phyloP scores from a whole-genome alignment of 305 asterid species.

The Fraxinus sp. region DNA sequence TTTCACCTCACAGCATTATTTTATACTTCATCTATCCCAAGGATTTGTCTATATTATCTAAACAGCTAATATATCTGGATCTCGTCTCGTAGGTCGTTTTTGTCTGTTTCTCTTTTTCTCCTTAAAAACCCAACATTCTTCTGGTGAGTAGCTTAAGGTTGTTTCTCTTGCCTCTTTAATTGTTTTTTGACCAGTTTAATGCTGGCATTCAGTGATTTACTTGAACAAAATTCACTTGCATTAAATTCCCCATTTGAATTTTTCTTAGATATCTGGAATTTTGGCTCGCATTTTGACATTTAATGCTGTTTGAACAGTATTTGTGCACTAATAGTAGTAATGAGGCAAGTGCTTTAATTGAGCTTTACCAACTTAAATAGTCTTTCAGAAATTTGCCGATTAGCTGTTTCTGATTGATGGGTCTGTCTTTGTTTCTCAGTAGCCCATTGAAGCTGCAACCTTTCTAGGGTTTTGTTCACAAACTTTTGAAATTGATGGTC shows the following conservation, averaged over 20 bases:
- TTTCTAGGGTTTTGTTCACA: constrained; percentile 31
- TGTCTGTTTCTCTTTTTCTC: constrained; percentile 11
- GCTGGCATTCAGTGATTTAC: constrained; percentile 1
- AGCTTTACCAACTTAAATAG: background rate
- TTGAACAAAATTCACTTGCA: background rate
- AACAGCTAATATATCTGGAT: background rate
- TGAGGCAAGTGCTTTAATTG: background rate
- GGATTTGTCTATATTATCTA: constrained; percentile 24
- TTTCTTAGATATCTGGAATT: background rate
- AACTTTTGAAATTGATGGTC: constrained; percentile 3
- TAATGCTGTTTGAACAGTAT: background rate
- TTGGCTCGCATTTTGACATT: constrained; percentile 8
- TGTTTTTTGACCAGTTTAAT: constrained; percentile 19
- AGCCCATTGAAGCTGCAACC: constrained; percentile 16
- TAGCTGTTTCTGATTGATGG: constrained; percentile 14
- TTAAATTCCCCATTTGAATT: background rate
- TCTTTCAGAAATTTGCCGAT: background rate
- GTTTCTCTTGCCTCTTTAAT: constrained; percentile 27
- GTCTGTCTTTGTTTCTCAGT: constrained; percentile 3
- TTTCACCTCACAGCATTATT: background rate
- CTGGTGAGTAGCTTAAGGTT: constrained; percentile 18
- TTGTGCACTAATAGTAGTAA: background rate
- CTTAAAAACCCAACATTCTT: constrained; percentile 23
- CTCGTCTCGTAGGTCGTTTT: background rate
- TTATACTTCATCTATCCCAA: background rate